phyloP scores from a whole-genome alignment of 2,329 filamentous ascomycete species.

The Trichoderma sp. region DNA sequence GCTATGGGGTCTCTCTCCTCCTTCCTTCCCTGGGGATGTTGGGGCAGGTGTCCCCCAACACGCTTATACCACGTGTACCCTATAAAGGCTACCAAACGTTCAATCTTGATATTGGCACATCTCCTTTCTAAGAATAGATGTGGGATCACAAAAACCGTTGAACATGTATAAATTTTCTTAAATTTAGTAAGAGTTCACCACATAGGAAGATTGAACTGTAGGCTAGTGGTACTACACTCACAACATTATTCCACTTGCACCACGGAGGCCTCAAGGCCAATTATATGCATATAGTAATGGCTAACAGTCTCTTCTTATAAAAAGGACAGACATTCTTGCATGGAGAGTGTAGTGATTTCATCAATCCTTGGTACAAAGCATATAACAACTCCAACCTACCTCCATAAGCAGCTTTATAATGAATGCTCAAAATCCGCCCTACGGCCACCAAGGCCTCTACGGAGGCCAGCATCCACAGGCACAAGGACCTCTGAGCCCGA shows the following conservation, averaged over 20 bases:
- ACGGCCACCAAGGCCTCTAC: neutral
- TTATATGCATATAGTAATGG: neutral
- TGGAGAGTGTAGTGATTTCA: neutral
- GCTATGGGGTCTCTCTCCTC: no score
- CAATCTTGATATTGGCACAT: neutral
- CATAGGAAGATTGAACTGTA: neutral
- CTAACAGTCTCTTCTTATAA: neutral
- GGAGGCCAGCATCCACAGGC: neutral
- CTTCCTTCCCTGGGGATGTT: no score
- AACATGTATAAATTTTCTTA: neutral
- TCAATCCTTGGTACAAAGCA: neutral
- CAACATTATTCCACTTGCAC: neutral
- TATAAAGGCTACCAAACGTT: neutral
- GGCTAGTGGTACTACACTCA: neutral
- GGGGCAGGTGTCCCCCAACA: no score
- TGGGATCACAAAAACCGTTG: neutral
- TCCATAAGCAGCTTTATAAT: neutral
- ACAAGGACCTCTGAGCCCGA: neutral
- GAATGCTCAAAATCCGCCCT: slow-evolving; percentile 10
- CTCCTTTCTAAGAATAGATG: neutral
- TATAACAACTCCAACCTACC: neutral
- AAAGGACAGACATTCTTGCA: neutral
- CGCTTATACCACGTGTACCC: neutral
- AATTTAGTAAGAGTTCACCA: neutral
- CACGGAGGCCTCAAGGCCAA: neutral